Percentiles rank a stretch among this genome's conserved stretches.
These are phyloP conservation scores for Aspergillus carlsbadensis DNA, from an alignment of 495 filamentous ascomycete genomes.

Conservation along the genomic window DNA sequence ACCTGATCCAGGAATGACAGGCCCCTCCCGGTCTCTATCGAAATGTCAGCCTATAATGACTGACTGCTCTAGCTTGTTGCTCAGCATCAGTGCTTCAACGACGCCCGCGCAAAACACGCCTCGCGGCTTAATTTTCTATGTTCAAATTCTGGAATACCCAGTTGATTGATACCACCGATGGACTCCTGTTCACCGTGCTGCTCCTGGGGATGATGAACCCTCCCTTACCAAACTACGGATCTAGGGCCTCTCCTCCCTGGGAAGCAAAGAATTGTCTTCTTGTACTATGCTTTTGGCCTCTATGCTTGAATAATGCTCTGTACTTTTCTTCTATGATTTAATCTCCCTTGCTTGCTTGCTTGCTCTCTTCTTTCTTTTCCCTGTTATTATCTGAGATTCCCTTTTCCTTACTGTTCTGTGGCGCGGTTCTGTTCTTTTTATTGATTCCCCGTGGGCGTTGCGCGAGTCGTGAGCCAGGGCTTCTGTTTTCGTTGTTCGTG, in stretches of 20 bases:
- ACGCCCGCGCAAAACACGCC: conserved; percentile 4
- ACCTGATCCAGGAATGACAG: conserved; percentile 9
- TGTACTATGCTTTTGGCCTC: conserved; percentile 24
- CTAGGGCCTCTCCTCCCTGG: not conserved
- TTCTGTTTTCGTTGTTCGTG: conserved; percentile 12
- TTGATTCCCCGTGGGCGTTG: conserved; percentile 12
- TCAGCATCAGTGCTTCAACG: not conserved
- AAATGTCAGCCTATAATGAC: conserved; percentile 10
- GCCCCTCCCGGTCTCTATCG: conserved; percentile 2
- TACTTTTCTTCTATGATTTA: conserved; percentile 8
- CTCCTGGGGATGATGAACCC: not conserved
- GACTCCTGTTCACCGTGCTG: not conserved
- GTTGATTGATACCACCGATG: conserved; percentile 1
- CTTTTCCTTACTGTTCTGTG: conserved; percentile 10
- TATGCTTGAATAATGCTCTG: conserved; percentile 20
- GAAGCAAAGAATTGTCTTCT: conserved; percentile 12
- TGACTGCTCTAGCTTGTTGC: conserved; percentile 1
- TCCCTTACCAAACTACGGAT: not conserved
- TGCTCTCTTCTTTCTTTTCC: not conserved
- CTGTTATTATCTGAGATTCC: conserved; percentile 14
- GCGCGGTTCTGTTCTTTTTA: conserved; percentile 5
- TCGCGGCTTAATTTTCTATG: conserved; percentile 22
- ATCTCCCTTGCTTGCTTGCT: too few relatives aligned
- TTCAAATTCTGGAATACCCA: conserved; percentile 21
- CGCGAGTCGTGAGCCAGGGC: conserved; percentile 17